A percentile compares a stretch with the other conserved stretches of the same genome.
phyloP scores from a whole-genome alignment of 768 basidiomycete genomes.

The Suillus americanus region DNA sequence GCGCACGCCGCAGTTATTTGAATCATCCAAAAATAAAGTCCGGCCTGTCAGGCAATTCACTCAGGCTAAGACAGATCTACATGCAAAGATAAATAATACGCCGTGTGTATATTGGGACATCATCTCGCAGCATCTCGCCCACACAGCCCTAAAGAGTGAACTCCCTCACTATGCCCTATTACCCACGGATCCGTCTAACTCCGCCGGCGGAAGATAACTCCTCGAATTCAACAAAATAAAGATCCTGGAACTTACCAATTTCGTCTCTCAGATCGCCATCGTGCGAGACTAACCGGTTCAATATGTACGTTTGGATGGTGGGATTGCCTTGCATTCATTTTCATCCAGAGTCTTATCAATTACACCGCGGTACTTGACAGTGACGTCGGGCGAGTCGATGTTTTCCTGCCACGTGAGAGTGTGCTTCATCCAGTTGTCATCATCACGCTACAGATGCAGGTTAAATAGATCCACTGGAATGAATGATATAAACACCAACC shows the following conservation, averaged over 20 bases:
- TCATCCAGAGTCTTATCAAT: slow-evolving; percentile 88
- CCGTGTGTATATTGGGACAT: too few species aligned
- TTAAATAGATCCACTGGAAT: slow-evolving; percentile 6
- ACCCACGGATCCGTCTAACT: slow-evolving; percentile 69
- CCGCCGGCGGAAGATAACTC: slow-evolving; percentile 68
- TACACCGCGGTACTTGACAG: slow-evolving; percentile 86
- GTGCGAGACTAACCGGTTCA: slow-evolving; percentile 43
- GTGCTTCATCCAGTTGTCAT: slow-evolving; percentile 93
- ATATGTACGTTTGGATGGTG: slow-evolving; percentile 97
- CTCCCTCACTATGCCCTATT: slow-evolving; percentile 73
- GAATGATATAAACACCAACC: slow-evolving; percentile 38
- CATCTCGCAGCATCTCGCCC: too few species aligned
- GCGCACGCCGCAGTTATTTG: neutral
- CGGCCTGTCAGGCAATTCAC: too few species aligned
- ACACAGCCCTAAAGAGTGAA: slow-evolving; percentile 30
- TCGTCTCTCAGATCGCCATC: slow-evolving; percentile 41
- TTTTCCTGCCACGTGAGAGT: slow-evolving; percentile 91
- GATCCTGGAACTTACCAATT: slow-evolving; percentile 40
- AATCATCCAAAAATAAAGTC: too few species aligned
- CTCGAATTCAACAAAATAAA: neutral
- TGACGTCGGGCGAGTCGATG: slow-evolving; percentile 73
- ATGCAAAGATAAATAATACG: too few species aligned
- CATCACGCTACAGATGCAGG: slow-evolving; percentile 67
- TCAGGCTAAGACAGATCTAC: too few species aligned
- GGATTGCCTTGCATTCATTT: slow-evolving; percentile 94